Evolutionary conservation across 208 protist species (phyloP).

Genomic region (Angomonas ambiguus): DNA sequence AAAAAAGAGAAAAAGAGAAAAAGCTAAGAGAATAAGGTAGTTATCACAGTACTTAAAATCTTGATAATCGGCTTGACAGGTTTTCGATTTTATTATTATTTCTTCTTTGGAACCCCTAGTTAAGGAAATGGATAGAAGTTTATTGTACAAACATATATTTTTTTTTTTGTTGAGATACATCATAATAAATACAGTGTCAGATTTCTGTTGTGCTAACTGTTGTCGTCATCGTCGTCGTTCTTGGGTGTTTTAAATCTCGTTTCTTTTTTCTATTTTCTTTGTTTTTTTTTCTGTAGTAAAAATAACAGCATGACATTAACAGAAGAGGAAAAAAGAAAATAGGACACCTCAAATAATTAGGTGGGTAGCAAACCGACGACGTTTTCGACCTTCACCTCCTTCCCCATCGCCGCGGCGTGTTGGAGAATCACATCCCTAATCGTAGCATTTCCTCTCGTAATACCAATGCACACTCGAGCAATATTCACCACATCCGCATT

Average conservation of each 20-base stretch:
- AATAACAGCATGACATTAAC: neutral
- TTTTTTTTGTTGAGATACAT: too few relatives aligned
- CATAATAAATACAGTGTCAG: too few relatives aligned
- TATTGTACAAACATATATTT: neutral
- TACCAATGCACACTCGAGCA: constrained; percentile 78
- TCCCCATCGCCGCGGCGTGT: constrained; percentile 58
- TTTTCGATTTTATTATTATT: constrained; percentile 6
- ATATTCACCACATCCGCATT: constrained; percentile 67
- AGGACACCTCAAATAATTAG: neutral
- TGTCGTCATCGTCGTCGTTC: too few relatives aligned
- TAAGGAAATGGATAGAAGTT: neutral
- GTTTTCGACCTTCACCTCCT: constrained; percentile 44
- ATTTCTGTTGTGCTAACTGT: neutral
- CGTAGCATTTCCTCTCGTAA: constrained; percentile 58
- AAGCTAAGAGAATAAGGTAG: neutral
- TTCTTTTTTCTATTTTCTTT: too few relatives aligned
- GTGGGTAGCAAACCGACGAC: constrained; percentile 49
- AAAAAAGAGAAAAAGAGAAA: neutral
- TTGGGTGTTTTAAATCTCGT: too few relatives aligned
- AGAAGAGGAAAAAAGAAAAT: constrained; percentile 7
- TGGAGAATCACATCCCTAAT: constrained; percentile 58
- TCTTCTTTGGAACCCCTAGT: neutral
- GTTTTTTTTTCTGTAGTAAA: neutral
- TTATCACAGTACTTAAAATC: too few relatives aligned
- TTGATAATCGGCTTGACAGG: too few relatives aligned